These are phyloP conservation scores for Chromera velia DNA, from an alignment of 73 alveolate species.

Conservation along the genomic window DNA sequence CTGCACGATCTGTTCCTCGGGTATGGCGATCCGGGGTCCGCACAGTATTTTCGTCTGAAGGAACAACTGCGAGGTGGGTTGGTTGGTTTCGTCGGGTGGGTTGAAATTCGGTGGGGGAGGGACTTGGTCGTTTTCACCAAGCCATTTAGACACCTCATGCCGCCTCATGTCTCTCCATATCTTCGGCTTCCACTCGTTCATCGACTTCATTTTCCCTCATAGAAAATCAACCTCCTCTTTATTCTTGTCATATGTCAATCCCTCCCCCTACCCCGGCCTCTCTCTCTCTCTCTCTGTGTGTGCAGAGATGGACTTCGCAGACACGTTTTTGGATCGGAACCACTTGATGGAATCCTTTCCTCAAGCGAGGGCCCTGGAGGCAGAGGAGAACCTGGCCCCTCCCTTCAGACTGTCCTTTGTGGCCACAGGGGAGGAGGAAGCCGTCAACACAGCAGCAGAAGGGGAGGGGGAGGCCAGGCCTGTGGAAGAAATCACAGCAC, in stretches of 20 bases:
- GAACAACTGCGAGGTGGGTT: background rate
- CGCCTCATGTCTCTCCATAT: no score
- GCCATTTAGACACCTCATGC: no score
- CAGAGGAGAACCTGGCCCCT: slow-evolving; percentile 17
- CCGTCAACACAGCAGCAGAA: no score
- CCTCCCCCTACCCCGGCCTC: background rate
- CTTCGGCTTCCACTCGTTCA: no score
- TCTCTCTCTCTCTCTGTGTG: background rate
- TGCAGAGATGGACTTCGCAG: background rate
- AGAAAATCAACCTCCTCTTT: no score
- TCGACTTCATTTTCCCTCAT: no score
- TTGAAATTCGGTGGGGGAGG: no score
- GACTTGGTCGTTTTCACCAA: no score
- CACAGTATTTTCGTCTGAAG: slow-evolving; percentile 28
- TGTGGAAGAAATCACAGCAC: background rate
- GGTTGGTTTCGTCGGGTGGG: no score
- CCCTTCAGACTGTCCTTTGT: slow-evolving; percentile 30
- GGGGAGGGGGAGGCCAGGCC: background rate
- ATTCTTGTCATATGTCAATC: no score
- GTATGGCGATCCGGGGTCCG: slow-evolving; percentile 45
- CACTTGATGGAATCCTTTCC: slow-evolving; percentile 34
- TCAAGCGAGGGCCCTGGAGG: slow-evolving; percentile 20
- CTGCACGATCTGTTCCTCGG: slow-evolving; percentile 40
- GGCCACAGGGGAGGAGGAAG: no score
- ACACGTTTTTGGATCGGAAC: slow-evolving; percentile 30